Evolutionary conservation across 257 asterid genomes (phyloP).

Genomic region (Nicotiana tabacum): DNA sequence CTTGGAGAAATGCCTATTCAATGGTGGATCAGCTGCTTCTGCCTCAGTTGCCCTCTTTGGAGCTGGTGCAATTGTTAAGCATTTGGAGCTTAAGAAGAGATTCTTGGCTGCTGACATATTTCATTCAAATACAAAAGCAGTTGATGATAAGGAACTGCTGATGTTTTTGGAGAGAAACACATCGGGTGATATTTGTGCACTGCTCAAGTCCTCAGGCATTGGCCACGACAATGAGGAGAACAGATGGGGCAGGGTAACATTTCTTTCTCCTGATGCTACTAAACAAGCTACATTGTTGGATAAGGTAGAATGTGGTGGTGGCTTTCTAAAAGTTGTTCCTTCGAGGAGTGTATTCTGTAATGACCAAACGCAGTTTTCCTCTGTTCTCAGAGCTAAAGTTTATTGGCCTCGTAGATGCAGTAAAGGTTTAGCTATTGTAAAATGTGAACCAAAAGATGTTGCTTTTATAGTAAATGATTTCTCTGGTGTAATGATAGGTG

Average conservation of each 20-base stretch:
- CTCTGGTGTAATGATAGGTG: constrained; percentile 37
- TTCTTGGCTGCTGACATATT: constrained; percentile 65
- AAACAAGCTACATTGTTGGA: constrained; percentile 43
- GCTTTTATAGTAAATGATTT: constrained; percentile 40
- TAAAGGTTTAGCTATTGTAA: constrained; percentile 67
- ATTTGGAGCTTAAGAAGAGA: constrained; percentile 80
- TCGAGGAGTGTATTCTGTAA: constrained; percentile 40
- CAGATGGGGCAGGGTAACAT: constrained; percentile 87
- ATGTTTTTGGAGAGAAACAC: constrained; percentile 56
- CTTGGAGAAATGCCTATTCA: constrained; percentile 57
- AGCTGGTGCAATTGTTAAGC: constrained; percentile 87
- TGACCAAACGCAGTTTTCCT: constrained; percentile 44
- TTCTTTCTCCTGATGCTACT: constrained; percentile 81
- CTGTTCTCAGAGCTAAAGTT: constrained; percentile 61
- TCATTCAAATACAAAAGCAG: constrained; percentile 39
- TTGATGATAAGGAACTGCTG: constrained; percentile 64
- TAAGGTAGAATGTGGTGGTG: constrained; percentile 43
- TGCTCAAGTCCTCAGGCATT: constrained; percentile 38
- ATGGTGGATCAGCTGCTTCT: constrained; percentile 45
- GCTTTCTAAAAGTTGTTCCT: constrained; percentile 52
- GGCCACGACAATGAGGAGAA: constrained; percentile 45
- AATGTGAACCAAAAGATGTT: constrained; percentile 58
- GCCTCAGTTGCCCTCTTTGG: constrained; percentile 78
- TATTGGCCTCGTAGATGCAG: constrained; percentile 86
- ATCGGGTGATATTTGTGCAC: constrained; percentile 49